phyloP scores from a whole-genome alignment of 495 filamentous ascomycete species.

The Physcia stellaris region DNA sequence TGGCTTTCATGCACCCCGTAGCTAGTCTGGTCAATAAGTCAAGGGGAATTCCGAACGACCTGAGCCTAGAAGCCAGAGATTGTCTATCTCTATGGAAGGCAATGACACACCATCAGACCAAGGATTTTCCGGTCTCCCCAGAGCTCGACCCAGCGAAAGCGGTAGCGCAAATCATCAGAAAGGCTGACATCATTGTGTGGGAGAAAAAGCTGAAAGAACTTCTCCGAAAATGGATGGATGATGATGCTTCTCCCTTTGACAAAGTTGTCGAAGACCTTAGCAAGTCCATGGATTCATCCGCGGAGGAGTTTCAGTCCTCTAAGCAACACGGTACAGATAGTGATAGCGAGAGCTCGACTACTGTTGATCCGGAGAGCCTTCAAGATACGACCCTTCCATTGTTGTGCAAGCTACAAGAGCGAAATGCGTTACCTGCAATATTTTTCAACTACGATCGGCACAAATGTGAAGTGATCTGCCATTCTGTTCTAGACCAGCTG shows the following conservation, averaged over 20 bases:
- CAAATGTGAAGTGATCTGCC: constrained; percentile 44
- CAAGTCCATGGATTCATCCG: constrained; percentile 1
- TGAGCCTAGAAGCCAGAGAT: constrained; percentile 56
- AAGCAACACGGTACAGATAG: constrained; percentile 7
- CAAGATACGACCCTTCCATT: constrained; percentile 41
- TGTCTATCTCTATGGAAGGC: constrained; percentile 48
- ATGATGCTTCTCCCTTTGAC: constrained; percentile 47
- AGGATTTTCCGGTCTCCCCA: constrained; percentile 27
- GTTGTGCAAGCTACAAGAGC: constrained; percentile 43
- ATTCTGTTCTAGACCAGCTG: constrained; percentile 33
- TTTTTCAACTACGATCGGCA: constrained; percentile 63
- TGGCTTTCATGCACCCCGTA: constrained; percentile 57
- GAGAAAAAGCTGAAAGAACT: constrained; percentile 44
- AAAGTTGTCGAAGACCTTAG: constrained; percentile 30
- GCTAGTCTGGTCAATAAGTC: constrained; percentile 44
- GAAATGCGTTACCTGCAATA: constrained; percentile 55
- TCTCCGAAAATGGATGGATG: constrained; percentile 45
- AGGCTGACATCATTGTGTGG: constrained; percentile 53
- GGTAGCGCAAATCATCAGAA: constrained; percentile 32
- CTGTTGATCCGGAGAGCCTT: neutral
- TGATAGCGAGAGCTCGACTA: constrained; percentile 2
- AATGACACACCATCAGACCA: constrained; percentile 40
- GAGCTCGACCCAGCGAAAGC: constrained; percentile 35
- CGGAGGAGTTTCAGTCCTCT: constrained; percentile 7
- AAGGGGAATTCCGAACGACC: constrained; percentile 47